Percentiles rank a stretch among this genome's conserved stretches.
phyloP scores from a whole-genome alignment of 2,329 filamentous ascomycete species.

The Uncinocarpus reesii region DNA sequence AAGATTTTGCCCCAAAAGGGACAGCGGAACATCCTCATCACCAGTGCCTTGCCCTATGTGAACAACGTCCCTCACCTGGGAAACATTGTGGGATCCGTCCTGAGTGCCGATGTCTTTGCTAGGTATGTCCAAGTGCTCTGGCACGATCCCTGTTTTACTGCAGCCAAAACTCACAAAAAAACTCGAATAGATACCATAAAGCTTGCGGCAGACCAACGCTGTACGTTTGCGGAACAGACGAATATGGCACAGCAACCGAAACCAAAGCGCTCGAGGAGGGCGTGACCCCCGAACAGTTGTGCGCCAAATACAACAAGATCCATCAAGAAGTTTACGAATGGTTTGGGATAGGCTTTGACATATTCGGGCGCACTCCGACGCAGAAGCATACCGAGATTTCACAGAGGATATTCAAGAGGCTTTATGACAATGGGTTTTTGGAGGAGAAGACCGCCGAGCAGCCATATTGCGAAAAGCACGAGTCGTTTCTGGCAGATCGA shows the following conservation, averaged over 20 bases:
- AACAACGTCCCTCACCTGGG: conserved; percentile 74
- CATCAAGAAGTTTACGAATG: conserved; percentile 89
- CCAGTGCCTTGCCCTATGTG: conserved; percentile 81
- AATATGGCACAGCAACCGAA: conserved; percentile 93
- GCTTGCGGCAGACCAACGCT: conserved; percentile 18
- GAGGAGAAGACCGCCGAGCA: conserved; percentile 80
- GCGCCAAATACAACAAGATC: conserved; percentile 82
- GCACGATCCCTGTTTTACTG: conserved; percentile 21
- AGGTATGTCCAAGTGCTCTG: conserved; percentile 19
- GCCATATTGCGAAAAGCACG: conserved; percentile 74
- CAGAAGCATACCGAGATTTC: conserved; percentile 82
- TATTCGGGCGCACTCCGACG: conserved; percentile 88
- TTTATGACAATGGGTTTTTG: conserved; percentile 81
- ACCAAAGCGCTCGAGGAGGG: conserved; percentile 88
- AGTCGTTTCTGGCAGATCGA: conserved; percentile 37
- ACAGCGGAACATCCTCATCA: conserved; percentile 81
- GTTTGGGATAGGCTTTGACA: conserved; percentile 91
- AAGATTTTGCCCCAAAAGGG: conserved; percentile 39
- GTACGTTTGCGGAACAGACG: conserved; percentile 60
- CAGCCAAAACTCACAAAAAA: background rate
- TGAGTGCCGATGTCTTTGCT: conserved; percentile 79
- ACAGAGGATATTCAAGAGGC: conserved; percentile 76
- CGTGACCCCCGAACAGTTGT: conserved; percentile 70
- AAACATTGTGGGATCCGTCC: conserved; percentile 76
- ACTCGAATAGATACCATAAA: conserved; percentile 18